Conservation (phyloP, 208 protist species). For the Wallacemonas sp. region DNA sequence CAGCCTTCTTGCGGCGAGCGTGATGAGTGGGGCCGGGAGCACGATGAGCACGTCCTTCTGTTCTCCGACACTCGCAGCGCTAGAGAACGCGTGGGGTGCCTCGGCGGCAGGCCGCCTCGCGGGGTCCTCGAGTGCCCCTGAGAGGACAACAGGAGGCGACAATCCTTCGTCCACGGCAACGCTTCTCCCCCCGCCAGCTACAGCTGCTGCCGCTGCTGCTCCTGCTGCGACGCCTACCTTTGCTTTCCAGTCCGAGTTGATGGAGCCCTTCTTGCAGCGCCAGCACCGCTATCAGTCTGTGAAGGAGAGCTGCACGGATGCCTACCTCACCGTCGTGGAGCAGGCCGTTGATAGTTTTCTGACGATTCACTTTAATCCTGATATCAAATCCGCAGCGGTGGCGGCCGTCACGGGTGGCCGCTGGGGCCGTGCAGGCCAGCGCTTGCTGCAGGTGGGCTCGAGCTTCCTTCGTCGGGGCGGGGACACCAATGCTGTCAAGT, state of each 20-base stretch:
- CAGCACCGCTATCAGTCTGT: slow-evolving; percentile 41
- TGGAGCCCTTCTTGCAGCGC: slow-evolving; percentile 44
- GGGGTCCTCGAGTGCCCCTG: not conserved
- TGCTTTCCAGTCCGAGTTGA: slow-evolving; percentile 9
- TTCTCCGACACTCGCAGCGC: slow-evolving; percentile 7
- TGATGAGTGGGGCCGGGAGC: not conserved
- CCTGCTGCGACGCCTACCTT: not conserved
- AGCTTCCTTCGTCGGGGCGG: not conserved
- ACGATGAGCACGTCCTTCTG: not conserved
- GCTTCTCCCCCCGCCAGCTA: not conserved
- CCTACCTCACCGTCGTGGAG: slow-evolving; percentile 63
- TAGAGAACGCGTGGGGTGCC: not conserved
- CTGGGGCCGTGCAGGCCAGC: slow-evolving; percentile 8
- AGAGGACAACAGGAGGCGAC: not conserved
- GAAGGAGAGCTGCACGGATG: slow-evolving; percentile 54
- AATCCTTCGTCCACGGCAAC: not conserved
- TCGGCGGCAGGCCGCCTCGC: not conserved
- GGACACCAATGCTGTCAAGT: not conserved
- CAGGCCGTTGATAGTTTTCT: slow-evolving; percentile 63
- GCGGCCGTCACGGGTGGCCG: not conserved
- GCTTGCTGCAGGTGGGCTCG: not conserved
- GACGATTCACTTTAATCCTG: slow-evolving; percentile 31
- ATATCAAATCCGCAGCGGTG: not conserved
- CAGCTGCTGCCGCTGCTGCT: not conserved
- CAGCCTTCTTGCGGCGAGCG: not conserved